Base-by-base conservation (phyloP, 2,329 filamentous ascomycete genomes). In the Pyricularia grisea region DNA sequence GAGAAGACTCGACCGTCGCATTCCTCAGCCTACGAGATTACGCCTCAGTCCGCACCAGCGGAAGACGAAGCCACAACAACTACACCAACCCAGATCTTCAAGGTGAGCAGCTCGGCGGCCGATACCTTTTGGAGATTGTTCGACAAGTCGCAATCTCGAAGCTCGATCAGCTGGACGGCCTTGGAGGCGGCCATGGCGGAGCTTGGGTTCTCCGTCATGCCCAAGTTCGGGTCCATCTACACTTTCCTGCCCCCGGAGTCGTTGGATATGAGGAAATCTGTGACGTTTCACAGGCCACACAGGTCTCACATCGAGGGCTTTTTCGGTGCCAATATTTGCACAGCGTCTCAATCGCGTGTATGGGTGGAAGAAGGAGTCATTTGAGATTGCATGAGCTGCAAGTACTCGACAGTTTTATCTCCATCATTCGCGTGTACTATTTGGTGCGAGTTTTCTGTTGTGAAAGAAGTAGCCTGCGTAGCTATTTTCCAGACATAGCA, bases 101-200 rank as follows among this genome's bases (percentile, higher is more conserved):
- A 76, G 4, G 82, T 83, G n/a, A 79, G 77, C 58, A 4, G 76
- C 1, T 73, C 78, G 1, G 80, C 80, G 0, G 76, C 74, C 1
- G 71, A 78, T 0, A 76, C 81, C 4, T 84, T 84, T 68, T 73
- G 74, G 0, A 77, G 73, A 0, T 69, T 81, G 0, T 80, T 82
- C 36, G 58, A 70, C 3, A 76, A 73, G 68, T 73, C 77, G 0
- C 64, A 76, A 17, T 68, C 77, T 23, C 76, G 77, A 1, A 73
- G 77, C 0, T 74, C 77, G 0, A 72, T 81, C 0, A 72, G 65
- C 66, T 82, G 80, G 80, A 58, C 70, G 0, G 74, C 75, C 0
- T 84, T 84, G 31, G 76, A 78, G 67, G 72, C 75, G 0, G 82
- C 80, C 27, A 80, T 84, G 78, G 74, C 71, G 0, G 79, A 80